Evolutionary conservation across 2,329 filamentous ascomycete genomes (phyloP).

Genomic region (Penicillium sp.): DNA sequence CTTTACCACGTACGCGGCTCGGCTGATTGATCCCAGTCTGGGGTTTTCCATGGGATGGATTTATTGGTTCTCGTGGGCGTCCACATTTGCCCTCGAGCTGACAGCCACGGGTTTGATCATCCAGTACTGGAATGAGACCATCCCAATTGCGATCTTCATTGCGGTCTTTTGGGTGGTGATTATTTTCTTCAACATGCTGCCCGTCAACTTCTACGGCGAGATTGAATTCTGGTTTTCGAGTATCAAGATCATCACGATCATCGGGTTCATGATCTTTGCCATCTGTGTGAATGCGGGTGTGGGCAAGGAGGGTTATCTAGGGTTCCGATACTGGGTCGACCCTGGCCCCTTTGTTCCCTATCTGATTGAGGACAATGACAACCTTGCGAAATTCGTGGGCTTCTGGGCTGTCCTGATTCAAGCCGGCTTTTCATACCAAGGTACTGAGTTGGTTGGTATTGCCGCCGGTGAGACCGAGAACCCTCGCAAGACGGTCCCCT

Average conservation of each 20-base stretch:
- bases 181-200: conserved; percentile 62
- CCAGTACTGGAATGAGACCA: conserved; percentile 60
- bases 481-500: conserved; percentile 64
- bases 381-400: conserved; percentile 58
- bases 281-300: conserved; percentile 69
- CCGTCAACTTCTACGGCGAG: conserved; percentile 67
- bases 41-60: conserved; percentile 77
- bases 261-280: conserved; percentile 70
- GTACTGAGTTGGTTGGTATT: conserved; percentile 68
- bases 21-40: conserved; percentile 65
- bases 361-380: conserved; percentile 51
- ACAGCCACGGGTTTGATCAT: conserved; percentile 67
- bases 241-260: conserved; percentile 68
- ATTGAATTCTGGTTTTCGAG: conserved; percentile 72
- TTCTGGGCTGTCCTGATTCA: conserved; percentile 49
- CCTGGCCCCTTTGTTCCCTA: conserved; percentile 64
- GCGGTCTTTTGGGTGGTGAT: conserved; percentile 66
- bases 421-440: conserved; percentile 43
- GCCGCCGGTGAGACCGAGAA: conserved; percentile 69
- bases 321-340: conserved; percentile 64
- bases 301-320: conserved; percentile 63
- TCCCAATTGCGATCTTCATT: conserved; percentile 66
- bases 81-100: conserved; percentile 66
- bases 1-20: conserved; percentile 68
- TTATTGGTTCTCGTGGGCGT: conserved; percentile 73